phyloP scores from a whole-genome alignment of 1,284 basidiomycete species.

The Naganishia liquefaciens region DNA sequence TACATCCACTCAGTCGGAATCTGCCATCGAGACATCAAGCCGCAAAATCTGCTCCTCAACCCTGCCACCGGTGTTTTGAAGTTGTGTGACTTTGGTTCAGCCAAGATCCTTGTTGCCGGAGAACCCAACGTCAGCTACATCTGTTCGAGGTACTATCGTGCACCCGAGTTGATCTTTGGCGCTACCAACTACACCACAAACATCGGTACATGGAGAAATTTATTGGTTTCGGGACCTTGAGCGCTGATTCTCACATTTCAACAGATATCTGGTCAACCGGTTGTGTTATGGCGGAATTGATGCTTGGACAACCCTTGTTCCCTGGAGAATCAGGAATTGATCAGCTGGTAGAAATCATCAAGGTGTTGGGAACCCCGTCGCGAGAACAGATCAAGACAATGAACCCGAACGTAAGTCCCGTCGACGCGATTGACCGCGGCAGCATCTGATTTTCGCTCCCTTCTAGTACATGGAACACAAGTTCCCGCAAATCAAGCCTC shows the following conservation, averaged over 20 bases:
- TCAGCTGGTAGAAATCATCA: constrained; percentile 99
- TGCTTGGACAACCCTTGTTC: constrained; percentile 98
- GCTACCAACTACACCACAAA: constrained; percentile 99
- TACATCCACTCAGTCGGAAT: constrained; percentile 99
- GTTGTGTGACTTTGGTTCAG: constrained; percentile 97
- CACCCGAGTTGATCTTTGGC: constrained; percentile 98
- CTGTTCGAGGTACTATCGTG: constrained; percentile 98
- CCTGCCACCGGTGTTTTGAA: constrained; percentile 95
- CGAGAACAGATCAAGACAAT: constrained; percentile 99
- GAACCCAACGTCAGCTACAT: constrained; percentile 99
- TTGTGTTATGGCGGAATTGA: constrained; percentile 99
- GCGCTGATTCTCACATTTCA: constrained; percentile 4
- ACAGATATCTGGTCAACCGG: constrained; percentile 99
- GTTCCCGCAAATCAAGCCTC: constrained; percentile 99
- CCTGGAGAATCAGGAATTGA: constrained; percentile 99
- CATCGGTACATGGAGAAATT: constrained; percentile 70
- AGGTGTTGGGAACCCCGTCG: constrained; percentile 96
- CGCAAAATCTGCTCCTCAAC: constrained; percentile 96
- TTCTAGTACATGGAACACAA: constrained; percentile 98
- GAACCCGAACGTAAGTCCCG: constrained; percentile 77
- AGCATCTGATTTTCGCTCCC: neutral
- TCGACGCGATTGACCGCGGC: neutral
- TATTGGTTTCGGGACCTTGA: neutral
- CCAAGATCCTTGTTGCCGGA: constrained; percentile 95
- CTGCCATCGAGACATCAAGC: constrained; percentile 97